Conservation (phyloP, 495 filamentous ascomycete genomes). For the Trichoderma parareesei region DNA sequence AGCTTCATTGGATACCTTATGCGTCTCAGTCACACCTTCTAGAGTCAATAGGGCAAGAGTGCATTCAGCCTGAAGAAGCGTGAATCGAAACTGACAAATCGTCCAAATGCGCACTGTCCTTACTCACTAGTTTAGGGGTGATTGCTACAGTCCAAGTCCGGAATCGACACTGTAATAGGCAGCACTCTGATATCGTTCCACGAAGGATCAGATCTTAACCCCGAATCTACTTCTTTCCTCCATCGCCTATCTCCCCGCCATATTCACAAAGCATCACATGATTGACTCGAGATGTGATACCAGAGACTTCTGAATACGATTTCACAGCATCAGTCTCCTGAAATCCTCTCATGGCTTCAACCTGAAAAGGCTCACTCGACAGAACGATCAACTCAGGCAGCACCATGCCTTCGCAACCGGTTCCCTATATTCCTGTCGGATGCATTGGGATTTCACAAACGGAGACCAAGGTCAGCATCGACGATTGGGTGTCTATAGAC, state of each 20-base stretch:
- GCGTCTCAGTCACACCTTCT: background rate
- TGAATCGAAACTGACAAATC: background rate
- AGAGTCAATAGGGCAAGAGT: background rate
- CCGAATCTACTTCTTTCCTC: background rate
- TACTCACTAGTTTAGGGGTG: too few species aligned
- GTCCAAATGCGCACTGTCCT: background rate
- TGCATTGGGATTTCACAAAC: background rate
- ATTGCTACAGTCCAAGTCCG: background rate
- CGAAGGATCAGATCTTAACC: background rate
- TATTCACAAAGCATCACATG: background rate
- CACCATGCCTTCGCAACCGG: background rate
- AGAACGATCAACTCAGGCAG: background rate
- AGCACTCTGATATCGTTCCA: background rate
- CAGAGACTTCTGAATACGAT: too few species aligned
- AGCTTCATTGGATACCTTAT: background rate
- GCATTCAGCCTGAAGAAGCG: background rate
- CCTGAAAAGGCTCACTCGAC: background rate
- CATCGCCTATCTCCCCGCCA: background rate
- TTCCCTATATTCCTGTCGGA: conserved; percentile 1
- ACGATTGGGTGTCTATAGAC: background rate
- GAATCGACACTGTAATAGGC: background rate
- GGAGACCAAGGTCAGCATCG: background rate
- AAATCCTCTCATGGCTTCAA: background rate
- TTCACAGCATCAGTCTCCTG: background rate
- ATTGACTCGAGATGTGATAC: background rate